Evolutionary conservation across 192 early-diverging fungal species (phyloP), one percentile per base, ranked within the genome.

Genomic region (Funneliformis geosporum): DNA sequence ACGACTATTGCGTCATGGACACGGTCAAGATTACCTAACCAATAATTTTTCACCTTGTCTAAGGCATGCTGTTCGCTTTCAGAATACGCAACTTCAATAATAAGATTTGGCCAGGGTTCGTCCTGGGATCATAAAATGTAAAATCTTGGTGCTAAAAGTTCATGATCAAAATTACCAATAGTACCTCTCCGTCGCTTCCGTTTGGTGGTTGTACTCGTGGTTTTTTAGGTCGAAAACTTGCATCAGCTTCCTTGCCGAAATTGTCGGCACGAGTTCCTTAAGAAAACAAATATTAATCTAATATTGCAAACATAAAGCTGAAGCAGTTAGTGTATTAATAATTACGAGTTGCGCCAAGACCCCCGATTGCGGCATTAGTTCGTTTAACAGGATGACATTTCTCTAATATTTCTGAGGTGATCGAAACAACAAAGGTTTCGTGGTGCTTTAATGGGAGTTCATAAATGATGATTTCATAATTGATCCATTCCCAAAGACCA

Each of bases 41-140:
- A 74, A 55, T 33, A 71, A 25, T 72, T 5, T 43, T 44, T 16
- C 2, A 46, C 70, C 23, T 72, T 46, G 4, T 12, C 12, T 5
- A 40, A 11, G 0, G 12, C 23, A n/a, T 75, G 7, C 5, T 44
- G 43, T 44, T 44, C 43, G 5, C 9, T 75, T 61, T 75, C 73
- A 40, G 33, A 40, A 60, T 76, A 76, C 18, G 74, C 74, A 40
- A 76, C 38, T 76, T 76, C 74, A 2, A 76, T 0, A 2, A 76
- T 7, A n/a, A 76, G 9, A 62, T 76, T 76, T 42, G 73, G 73
- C 73, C 73, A 74, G 2, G 73, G 73, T 9, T 33, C 23, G 0
- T 25, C 8, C 74, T 76, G 39, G 62, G 40, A 62, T 46, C 21
- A 62, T 40, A 18, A 25, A 60, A 43, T 61, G 4, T 76, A 21